These are phyloP conservation scores for Trametes versicolor DNA, from an alignment of 1,284 basidiomycete species.

Conservation along the genomic window DNA sequence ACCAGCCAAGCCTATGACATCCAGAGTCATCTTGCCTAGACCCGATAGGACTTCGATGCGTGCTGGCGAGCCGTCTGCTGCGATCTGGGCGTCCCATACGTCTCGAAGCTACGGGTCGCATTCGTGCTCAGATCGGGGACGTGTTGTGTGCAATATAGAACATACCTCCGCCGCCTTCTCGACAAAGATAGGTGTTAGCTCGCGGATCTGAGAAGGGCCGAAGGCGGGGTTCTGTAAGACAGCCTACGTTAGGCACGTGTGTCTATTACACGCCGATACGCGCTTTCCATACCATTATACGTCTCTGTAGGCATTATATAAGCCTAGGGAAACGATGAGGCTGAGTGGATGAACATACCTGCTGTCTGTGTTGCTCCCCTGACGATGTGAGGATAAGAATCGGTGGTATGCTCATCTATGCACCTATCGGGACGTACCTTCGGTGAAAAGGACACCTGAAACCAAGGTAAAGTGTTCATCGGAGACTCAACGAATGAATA, in stretches of 20 bases:
- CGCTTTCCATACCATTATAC: conserved; percentile 24
- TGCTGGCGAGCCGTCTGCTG: conserved; percentile 16
- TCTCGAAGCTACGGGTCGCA: conserved; percentile 40
- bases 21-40: conserved; percentile 55
- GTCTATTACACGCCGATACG: neutral
- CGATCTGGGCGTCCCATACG: conserved; percentile 34
- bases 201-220: conserved; percentile 60
- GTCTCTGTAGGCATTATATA: conserved; percentile 14
- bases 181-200: conserved; percentile 62
- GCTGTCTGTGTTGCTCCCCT: conserved; percentile 31
- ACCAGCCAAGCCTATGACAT: conserved; percentile 61
- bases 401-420: neutral
- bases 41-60: conserved; percentile 53
- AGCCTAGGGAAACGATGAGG: neutral
- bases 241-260: neutral
- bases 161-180: conserved; percentile 59
- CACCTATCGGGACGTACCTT: conserved; percentile 16
- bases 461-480: conserved; percentile 18
- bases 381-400: neutral
- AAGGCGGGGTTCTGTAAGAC: conserved; percentile 64
- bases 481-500: too few relatives aligned
- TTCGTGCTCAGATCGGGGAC: neutral
- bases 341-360: conserved; percentile 11
- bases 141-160: neutral
- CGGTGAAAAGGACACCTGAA: conserved; percentile 26